These are phyloP conservation scores for Solanum etuberosum DNA, from an alignment of 257 asterid genomes.

Conservation along the genomic window DNA sequence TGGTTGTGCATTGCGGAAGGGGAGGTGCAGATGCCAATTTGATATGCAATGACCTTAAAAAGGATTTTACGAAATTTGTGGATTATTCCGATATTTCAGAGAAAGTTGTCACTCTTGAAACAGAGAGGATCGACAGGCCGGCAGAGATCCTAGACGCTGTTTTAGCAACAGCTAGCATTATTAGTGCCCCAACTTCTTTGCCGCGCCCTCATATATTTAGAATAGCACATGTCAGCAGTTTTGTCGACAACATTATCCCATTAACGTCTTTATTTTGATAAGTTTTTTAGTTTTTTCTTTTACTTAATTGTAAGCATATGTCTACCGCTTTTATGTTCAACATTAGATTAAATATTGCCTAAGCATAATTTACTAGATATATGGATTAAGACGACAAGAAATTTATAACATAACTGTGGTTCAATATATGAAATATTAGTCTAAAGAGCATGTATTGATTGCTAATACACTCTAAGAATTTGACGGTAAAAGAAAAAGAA, in stretches of 20 bases:
- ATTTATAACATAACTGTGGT: no score
- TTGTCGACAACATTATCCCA: neutral
- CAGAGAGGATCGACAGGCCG: neutral
- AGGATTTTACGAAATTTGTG: neutral
- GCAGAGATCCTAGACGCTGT: neutral
- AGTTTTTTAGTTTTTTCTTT: neutral
- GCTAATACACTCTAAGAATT: no score
- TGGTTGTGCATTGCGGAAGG: neutral
- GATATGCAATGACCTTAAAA: neutral
- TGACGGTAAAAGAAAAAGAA: no score
- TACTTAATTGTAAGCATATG: no score
- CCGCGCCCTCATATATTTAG: fast-evolving
- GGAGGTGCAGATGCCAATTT: neutral
- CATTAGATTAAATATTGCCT: no score
- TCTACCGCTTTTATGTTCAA: no score
- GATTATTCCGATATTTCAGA: neutral
- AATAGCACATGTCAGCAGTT: neutral
- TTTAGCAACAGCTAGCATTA: neutral
- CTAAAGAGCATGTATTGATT: no score
- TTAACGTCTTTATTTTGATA: neutral
- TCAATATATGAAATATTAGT: no score
- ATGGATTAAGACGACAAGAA: no score
- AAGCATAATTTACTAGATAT: neutral
- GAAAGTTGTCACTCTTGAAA: neutral
- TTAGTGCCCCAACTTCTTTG: neutral